Evolutionary conservation across 352 stramenopile genomes (phyloP), one percentile per base, ranked within the genome.

Genomic region (Peronospora belbahrii): DNA sequence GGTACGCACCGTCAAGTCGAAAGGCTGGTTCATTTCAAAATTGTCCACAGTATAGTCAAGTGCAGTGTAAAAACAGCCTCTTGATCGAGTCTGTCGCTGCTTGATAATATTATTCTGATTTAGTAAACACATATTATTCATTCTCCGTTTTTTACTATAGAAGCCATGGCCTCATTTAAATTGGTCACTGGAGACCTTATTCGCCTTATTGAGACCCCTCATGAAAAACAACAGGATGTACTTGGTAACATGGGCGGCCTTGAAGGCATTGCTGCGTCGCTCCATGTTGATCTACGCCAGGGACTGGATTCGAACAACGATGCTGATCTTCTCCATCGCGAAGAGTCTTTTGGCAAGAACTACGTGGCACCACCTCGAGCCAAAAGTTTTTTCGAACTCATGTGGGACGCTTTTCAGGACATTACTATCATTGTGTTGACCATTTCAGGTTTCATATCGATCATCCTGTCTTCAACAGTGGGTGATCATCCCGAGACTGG

Each of bases 391-490:
- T 33, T 83, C 23, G 74, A 80, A 54, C 73, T 97, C 31, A 90
- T 97, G 58, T 89, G 82, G 65, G 83, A 95, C 46, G 83, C 83
- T 10, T 85, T 93, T 52, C 74, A 96, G 40, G 88, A 97, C 59
- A 76, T 85, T 10, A 96, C 86, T 14, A 83, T 97, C 27, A 80
- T 95, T 20, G 81, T 97, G 14, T 57, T 97, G 42, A 92, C 87
- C 25, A 66, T 76, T 39, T 85, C 86, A n/a, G 82, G 84, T 6
- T 43, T 80, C 27, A 69, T 96, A 10, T 94, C 82, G 5, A 74
- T 95, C 38, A 62, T 92, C 20, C 52, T 95, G 17, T 74, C 79
- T 11, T 25, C 50, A 7, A 73, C 66, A 0, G 67, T 78, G 31
- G 68, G 74, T 23, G 58, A 81, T n/a, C 62, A 83, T 49, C 46